These are phyloP conservation scores for Erythrobasidium hasegawianum DNA, from an alignment of 1,284 basidiomycete genomes.

Conservation along the genomic window DNA sequence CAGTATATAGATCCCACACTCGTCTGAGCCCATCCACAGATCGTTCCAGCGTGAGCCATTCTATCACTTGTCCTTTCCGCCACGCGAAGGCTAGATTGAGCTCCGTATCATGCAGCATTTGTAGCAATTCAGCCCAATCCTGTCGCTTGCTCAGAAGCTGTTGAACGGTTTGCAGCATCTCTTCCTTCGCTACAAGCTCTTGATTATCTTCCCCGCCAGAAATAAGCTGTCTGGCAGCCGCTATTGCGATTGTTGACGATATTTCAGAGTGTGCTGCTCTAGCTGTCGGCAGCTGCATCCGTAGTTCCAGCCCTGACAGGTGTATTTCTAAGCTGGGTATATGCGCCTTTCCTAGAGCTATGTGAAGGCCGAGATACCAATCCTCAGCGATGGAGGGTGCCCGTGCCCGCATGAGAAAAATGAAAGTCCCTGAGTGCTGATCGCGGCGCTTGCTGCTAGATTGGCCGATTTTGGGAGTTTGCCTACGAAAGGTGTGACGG, in stretches of 20 bases:
- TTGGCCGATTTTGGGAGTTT: slow-evolving; percentile 9
- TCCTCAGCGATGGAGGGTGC: slow-evolving; percentile 36
- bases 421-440: slow-evolving; percentile 39
- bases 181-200: slow-evolving; percentile 29
- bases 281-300: slow-evolving; percentile 36
- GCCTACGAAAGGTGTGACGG: background rate
- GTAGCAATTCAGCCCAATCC: slow-evolving; percentile 39
- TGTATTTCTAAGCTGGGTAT: slow-evolving; percentile 37
- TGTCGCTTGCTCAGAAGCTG: slow-evolving; percentile 29
- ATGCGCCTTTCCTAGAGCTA: slow-evolving; percentile 35
- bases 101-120: slow-evolving; percentile 27
- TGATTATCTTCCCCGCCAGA: slow-evolving; percentile 10
- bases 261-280: slow-evolving; percentile 1
- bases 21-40: slow-evolving; percentile 22
- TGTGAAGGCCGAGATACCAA: slow-evolving; percentile 41
- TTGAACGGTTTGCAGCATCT: slow-evolving; percentile 18
- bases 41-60: slow-evolving; percentile 40
- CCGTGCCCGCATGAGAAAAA: slow-evolving; percentile 40
- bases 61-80: slow-evolving; percentile 37
- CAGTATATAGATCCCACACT: slow-evolving; percentile 29
- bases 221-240: slow-evolving; percentile 17
- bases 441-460: slow-evolving; percentile 36
- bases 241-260: background rate
- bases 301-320: slow-evolving; percentile 36
- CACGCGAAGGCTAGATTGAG: slow-evolving; percentile 36